These are phyloP conservation scores for Perilla frutescens DNA, from an alignment of 257 asterid species.

Conservation along the genomic window DNA sequence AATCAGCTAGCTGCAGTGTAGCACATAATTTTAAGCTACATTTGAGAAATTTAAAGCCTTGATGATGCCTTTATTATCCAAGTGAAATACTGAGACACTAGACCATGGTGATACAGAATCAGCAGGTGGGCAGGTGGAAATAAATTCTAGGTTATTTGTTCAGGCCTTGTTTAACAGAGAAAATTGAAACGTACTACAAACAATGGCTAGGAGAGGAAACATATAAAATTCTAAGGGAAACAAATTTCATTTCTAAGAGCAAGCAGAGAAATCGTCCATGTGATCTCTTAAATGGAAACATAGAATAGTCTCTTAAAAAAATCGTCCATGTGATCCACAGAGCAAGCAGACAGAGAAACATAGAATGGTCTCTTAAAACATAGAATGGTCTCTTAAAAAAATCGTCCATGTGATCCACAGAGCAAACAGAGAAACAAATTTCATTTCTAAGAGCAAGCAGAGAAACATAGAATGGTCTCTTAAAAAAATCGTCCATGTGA, in stretches of 20 bases:
- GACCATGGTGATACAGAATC: slow-evolving; percentile 9
- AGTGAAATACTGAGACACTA: neutral
- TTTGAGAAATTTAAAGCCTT: neutral
- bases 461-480: too few species aligned
- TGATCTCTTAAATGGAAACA: too few species aligned
- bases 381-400: too few species aligned
- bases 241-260: neutral
- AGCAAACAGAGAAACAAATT: slow-evolving; percentile 17
- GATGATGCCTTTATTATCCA: neutral
- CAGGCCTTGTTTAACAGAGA: neutral
- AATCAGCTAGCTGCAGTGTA: slow-evolving; percentile 19
- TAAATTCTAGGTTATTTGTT: slow-evolving; percentile 14
- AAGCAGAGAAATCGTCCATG: too few species aligned
- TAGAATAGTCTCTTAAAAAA: too few species aligned
- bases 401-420: too few species aligned
- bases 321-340: too few species aligned
- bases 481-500: too few species aligned
- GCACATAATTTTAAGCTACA: neutral
- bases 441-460: too few species aligned
- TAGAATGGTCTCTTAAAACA: too few species aligned
- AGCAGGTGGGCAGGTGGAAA: neutral
- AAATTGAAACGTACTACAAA: neutral
- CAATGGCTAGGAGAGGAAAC: neutral
- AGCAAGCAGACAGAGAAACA: too few species aligned
- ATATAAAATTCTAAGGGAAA: slow-evolving; percentile 7